Evolutionary conservation across 2,329 filamentous ascomycete genomes (phyloP).

Genomic region (Ambrosiella beaveri): DNA sequence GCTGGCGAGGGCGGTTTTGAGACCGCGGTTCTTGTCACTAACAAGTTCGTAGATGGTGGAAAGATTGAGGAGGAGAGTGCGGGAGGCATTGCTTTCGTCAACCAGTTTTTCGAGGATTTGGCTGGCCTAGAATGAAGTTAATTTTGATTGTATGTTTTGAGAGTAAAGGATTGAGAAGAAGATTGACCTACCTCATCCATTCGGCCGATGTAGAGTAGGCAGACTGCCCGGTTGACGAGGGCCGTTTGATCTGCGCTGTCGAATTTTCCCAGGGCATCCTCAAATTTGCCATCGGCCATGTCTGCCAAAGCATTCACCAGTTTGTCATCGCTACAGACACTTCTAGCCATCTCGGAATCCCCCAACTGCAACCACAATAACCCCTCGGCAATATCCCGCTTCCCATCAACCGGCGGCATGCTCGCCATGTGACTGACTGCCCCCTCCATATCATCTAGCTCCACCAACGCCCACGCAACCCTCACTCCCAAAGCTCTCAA

Average conservation of each 20-base stretch:
- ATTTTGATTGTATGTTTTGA: not conserved
- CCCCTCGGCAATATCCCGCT: constrained; percentile 33
- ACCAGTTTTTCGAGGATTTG: constrained; percentile 49
- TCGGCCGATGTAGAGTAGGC: constrained; percentile 61
- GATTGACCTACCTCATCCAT: constrained; percentile 45
- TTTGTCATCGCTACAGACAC: constrained; percentile 23
- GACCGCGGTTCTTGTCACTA: constrained; percentile 52
- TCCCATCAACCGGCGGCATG: constrained; percentile 28
- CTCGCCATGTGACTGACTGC: constrained; percentile 56
- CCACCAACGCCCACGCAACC: constrained; percentile 50
- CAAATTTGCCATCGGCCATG: constrained; percentile 63
- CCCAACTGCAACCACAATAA: constrained; percentile 67
- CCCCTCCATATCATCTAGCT: constrained; percentile 76
- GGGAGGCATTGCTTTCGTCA: constrained; percentile 46
- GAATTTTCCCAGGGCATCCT: constrained; percentile 23
- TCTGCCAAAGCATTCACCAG: constrained; percentile 52
- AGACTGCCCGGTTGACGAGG: constrained; percentile 68
- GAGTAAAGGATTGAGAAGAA: not conserved
- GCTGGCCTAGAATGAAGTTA: constrained; percentile 33
- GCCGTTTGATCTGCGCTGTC: constrained; percentile 46
- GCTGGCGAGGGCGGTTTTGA: constrained; percentile 58
- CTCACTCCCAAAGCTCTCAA: constrained; percentile 58
- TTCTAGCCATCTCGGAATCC: constrained; percentile 50
- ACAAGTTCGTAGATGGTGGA: constrained; percentile 84
- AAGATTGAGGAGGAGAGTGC: constrained; percentile 74